Percentiles rank a stretch among this genome's conserved stretches.
Conservation (phyloP, 441 rosid species). For the Aquilaria agallochum region DNA sequence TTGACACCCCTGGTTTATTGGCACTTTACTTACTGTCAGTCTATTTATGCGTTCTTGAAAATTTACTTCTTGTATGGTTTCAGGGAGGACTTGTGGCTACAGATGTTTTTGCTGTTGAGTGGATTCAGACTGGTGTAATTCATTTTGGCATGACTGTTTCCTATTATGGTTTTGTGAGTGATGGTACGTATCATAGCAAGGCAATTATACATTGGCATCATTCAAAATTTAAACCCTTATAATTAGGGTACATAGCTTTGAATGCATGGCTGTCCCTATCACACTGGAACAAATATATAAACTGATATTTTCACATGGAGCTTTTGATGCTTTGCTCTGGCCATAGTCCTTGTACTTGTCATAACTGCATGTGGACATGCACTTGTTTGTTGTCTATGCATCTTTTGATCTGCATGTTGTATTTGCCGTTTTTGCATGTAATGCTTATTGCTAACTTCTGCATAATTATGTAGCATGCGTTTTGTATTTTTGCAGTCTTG, state of each 20-base stretch:
- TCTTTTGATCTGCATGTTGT: neutral
- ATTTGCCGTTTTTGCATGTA: neutral
- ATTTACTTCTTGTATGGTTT: constrained; percentile 20
- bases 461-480: neutral
- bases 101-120: constrained; percentile 90
- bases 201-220: neutral
- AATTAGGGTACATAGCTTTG: too few relatives aligned
- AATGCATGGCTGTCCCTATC: neutral
- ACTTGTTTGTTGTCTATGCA: too few relatives aligned
- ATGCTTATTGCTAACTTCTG: neutral
- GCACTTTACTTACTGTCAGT: too few relatives aligned
- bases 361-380: too few relatives aligned
- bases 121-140: constrained; percentile 79
- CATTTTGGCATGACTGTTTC: constrained; percentile 97
- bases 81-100: constrained; percentile 98
- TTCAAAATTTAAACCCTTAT: too few relatives aligned
- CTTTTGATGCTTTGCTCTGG: too few relatives aligned
- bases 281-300: too few relatives aligned
- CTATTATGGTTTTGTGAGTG: constrained; percentile 95
- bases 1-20: too few relatives aligned
- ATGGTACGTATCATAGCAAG: constrained; percentile 50
- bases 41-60: too few relatives aligned
- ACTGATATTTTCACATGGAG: too few relatives aligned
- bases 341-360: too few relatives aligned
- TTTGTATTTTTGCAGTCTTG: constrained; percentile 54